Base-by-base conservation (phyloP, 805 yeast genomes). In the Blastobotrys muscicola region DNA sequence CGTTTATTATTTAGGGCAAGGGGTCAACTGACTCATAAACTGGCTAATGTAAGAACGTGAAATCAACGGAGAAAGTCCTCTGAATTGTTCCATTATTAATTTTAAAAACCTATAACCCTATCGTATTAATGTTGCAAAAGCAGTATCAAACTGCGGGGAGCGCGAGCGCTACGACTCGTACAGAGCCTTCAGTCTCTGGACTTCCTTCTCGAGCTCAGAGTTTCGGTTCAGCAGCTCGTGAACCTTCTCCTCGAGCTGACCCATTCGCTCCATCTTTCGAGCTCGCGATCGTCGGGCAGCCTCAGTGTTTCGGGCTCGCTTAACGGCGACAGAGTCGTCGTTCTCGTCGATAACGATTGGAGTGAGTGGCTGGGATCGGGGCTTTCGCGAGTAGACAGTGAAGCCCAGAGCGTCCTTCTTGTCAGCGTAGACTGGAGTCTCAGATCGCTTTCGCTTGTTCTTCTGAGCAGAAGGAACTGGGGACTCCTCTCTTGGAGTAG, bases 211-310 rank as follows among this genome's bases (percentile, higher is more conserved):
- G 52, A 86, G 71, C 6, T 63, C 69, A 37, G 69, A 58, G 64
- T 86, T 87, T 53, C 71, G 78, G 23, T 65, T 59, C 39, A 81
- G 52, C 49, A 85, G 68, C 33, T 62, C 72, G 53, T 81, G 86
- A 48, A 85, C 86, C 61, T 75, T 80, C 13, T 67, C 76, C 64
- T 86, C 95, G 60, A 86, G 68, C 60, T 83, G 89, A 49, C 64
- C 54, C 95, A 85, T 85, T 66, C 94, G 75, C 63, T 84, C 87
- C 80, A 84, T 76, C 67, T 86, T 86, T 64, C 94, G 78, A 16
- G 96, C 96, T 58, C 97, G 74, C 23, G 95, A 86, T 59, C 96
- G 77, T 64, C 97, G 79, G 6, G 97, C 97, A 53, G 97, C 97
- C 39, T 80, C 66, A n/a, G 90, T 90, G 74, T 92, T 90, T 65